phyloP scores from a whole-genome alignment of 129 eudicot species.

The Sambucus nigra region DNA sequence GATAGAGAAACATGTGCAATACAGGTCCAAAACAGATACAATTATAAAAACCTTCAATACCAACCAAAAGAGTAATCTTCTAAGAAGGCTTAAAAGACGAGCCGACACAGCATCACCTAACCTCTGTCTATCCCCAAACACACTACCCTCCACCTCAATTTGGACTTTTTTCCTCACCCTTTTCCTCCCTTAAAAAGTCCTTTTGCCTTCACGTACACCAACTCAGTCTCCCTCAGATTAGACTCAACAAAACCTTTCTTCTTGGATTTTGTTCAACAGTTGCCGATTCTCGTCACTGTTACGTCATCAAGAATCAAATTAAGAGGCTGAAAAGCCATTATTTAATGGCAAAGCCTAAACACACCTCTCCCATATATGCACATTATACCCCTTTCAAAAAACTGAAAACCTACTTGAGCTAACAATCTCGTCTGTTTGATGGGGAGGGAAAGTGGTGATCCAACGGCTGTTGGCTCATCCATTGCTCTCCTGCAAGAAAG shows the following conservation, averaged over 20 bases:
- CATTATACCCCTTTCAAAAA: constrained; percentile 9
- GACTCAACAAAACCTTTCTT: constrained; percentile 5
- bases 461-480: constrained; percentile 31
- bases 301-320: constrained; percentile 33
- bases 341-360: constrained; percentile 6
- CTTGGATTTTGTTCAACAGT: constrained; percentile 32
- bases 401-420: constrained; percentile 8
- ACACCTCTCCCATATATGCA: constrained; percentile 19
- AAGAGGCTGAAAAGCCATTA: constrained; percentile 23
- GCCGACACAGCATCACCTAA: constrained; percentile 27
- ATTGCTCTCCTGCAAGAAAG: constrained; percentile 52
- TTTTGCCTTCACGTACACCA: constrained; percentile 28
- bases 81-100: constrained; percentile 11
- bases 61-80: constrained; percentile 8
- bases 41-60: background rate
- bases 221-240: constrained; percentile 2
- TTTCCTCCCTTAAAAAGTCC: constrained; percentile 27
- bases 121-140: constrained; percentile 29
- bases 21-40: background rate
- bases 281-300: constrained; percentile 20
- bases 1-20: background rate
- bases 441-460: constrained; percentile 33
- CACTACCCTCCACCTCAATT: constrained; percentile 20
- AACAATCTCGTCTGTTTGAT: constrained; percentile 23
- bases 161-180: constrained; percentile 29